Evolutionary conservation across 2,329 filamentous ascomycete species (phyloP).

Genomic region (Cyclaneusma minus): DNA sequence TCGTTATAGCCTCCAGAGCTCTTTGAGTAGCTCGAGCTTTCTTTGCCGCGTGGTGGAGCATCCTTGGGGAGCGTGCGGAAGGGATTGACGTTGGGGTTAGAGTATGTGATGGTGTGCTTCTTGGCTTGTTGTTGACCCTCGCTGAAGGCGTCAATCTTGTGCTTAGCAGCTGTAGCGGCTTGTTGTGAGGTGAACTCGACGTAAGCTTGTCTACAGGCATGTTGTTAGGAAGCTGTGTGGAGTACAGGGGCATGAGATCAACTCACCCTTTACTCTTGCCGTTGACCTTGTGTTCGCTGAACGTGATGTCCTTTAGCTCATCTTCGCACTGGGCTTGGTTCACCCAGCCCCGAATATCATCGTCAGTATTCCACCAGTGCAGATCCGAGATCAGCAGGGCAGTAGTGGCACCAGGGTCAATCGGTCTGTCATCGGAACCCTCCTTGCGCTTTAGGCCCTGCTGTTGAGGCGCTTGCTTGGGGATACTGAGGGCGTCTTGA

Average conservation of each 20-base stretch:
- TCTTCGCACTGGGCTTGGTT: constrained; percentile 66
- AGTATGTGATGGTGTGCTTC: constrained; percentile 61
- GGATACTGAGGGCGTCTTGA: constrained; percentile 19
- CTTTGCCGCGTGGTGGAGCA: constrained; percentile 56
- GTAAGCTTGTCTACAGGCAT: constrained; percentile 50
- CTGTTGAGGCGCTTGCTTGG: constrained; percentile 24
- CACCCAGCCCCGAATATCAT: constrained; percentile 81
- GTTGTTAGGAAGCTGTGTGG: not conserved
- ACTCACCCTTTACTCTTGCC: constrained; percentile 94
- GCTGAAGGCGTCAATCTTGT: constrained; percentile 52
- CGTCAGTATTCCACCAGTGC: constrained; percentile 94
- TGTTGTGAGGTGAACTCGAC: constrained; percentile 73
- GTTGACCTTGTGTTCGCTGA: constrained; percentile 97
- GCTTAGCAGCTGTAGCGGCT: constrained; percentile 74
- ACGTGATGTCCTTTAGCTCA: constrained; percentile 83
- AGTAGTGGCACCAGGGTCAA: constrained; percentile 44
- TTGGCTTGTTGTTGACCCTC: constrained; percentile 36
- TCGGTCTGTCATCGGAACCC: constrained; percentile 38
- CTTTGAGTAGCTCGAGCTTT: constrained; percentile 37
- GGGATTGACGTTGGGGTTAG: constrained; percentile 63
- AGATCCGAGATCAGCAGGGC: constrained; percentile 80
- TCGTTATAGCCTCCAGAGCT: constrained; percentile 33
- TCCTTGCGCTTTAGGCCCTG: constrained; percentile 47
- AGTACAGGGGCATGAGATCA: not conserved
- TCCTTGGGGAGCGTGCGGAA: constrained; percentile 89